phyloP scores from a whole-genome alignment of 371 early-diverging fungal species.

The Circinella umbellata region DNA sequence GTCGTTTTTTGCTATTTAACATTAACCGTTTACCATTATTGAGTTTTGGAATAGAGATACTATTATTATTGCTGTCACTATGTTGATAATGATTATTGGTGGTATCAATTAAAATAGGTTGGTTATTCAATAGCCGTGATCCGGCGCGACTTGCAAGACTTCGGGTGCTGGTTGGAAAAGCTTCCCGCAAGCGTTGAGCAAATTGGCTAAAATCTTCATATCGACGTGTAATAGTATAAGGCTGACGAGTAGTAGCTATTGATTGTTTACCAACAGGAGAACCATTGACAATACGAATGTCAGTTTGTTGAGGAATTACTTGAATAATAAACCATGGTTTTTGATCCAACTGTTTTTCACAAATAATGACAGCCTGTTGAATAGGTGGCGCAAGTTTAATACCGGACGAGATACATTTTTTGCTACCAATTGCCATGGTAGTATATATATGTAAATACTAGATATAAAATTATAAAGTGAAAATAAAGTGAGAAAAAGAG shows the following conservation, averaged over 20 bases:
- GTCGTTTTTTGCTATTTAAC: slow-evolving; percentile 28
- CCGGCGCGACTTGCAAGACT: slow-evolving; percentile 20
- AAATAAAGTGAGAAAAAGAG: background rate
- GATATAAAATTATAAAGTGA: background rate
- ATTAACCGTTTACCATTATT: slow-evolving; percentile 24
- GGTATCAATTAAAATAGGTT: background rate
- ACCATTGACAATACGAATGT: slow-evolving; percentile 19
- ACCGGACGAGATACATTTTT: slow-evolving; percentile 18
- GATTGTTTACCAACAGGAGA: slow-evolving; percentile 11
- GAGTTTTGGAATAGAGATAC: slow-evolving; percentile 21
- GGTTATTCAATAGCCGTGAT: background rate
- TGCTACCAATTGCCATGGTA: slow-evolving; percentile 14
- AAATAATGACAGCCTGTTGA: slow-evolving; percentile 23
- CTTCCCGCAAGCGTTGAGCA: slow-evolving; percentile 24
- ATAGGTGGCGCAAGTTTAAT: slow-evolving; percentile 34
- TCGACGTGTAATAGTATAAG: slow-evolving; percentile 34
- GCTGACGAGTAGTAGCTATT: slow-evolving; percentile 14
- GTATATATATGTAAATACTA: too few species aligned
- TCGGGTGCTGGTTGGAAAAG: slow-evolving; percentile 13
- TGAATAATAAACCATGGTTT: slow-evolving; percentile 31
- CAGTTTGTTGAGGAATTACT: slow-evolving; percentile 27
- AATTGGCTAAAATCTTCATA: slow-evolving; percentile 34
- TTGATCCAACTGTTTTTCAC: slow-evolving; percentile 24
- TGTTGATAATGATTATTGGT: background rate
- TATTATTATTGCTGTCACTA: background rate